Evolutionary conservation across 2,329 filamentous ascomycete species (phyloP), one percentile per base, ranked within the genome.

Genomic region (Paecilomyces niveus): DNA sequence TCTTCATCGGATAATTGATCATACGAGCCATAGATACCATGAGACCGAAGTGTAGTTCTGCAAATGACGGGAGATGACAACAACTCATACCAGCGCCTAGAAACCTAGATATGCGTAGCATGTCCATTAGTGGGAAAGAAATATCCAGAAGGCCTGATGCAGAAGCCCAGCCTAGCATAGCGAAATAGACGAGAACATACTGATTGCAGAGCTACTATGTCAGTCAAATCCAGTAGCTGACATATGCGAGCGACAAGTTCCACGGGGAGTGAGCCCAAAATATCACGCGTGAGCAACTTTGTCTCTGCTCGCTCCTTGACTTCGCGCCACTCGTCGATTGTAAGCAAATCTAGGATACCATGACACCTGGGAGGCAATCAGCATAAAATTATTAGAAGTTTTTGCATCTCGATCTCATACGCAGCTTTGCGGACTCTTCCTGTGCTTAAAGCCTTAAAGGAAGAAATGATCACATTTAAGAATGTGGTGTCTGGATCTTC

Each of bases 171-270:
- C 15, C 39, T 45, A 6, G n/a, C 4, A 45, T 5, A 45, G n/a
- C 8, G 18, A 5, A 3, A 21, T 4, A 45, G 39, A n/a, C n/a
- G 7, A 24, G 49, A 39, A 50, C 59, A 51, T 71, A 72, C 72
- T 55, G 65, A 66, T 54, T 67, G 66, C 22, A 71, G 62, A 9
- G 62, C 21, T 54, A 74, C 53, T 31, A 71, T 15, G 24, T 76
- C 72, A 4, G 54, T 52, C 3, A 72, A 56, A 29, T 64, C 55
- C 13, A 75, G 53, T 56, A 69, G 62, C 22, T 64, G 54, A 7
- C 63, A 61, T 22, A 76, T 58, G 29, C 67, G 62, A 9, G 64
- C 60, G 3, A 66, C 65, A n/a, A 76, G 57, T 59, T 76, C 74
- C 5, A 67, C 13, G 3, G 73, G 74, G 24, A 74, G 55, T 1